Base-by-base conservation (phyloP, 2,329 filamentous ascomycete genomes). In the Exophiala sideris region DNA sequence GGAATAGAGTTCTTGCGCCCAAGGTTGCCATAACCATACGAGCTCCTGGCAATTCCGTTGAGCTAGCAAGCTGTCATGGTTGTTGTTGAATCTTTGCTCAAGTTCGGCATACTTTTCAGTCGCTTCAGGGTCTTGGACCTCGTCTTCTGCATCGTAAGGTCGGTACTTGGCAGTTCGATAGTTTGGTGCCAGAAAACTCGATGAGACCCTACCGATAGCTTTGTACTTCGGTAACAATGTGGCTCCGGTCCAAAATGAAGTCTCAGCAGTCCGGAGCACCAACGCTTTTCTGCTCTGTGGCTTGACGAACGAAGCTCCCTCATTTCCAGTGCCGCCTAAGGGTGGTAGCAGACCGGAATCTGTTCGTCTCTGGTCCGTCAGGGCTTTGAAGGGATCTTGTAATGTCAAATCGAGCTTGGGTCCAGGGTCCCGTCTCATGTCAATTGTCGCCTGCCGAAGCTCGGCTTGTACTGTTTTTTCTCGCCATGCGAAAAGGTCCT, bases 71-170 rank as follows among this genome's bases (percentile, higher is more conserved):
- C 44, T 50, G 8, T 51, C 40, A 45, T 57, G 57, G 45, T 54
- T 47, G 35, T 58, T 56, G 12, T 50, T 56, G 33, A 58, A 53
- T 24, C 56, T 46, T 16, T 54, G 45, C 18, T 54, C 48, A 10
- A 57, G 50, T 24, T 60, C 53, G 12, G 48, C 50, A 32, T 62
- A 57, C 16, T 57, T 61, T 41, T 48, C 44, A 20, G 42, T 54
- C 8, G 40, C 21, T 8, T 62, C 58, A 24, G 51, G 50, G 24
- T 57, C 57, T 36, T 55, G 36, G 11, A 48, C 21, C 34, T 64
- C 61, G 21, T 64, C 61, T 32, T 62, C 59, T 5, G 53, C 38
- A 38, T 60, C 61, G 41, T 63, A 63, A 7, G 62, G 59, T 24
- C 59, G 45, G 41, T 57, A 58, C 47, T 58, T 60, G 18, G 58